Conservation (phyloP, 2,329 filamentous ascomycete genomes). For the Claviceps purpurea region DNA sequence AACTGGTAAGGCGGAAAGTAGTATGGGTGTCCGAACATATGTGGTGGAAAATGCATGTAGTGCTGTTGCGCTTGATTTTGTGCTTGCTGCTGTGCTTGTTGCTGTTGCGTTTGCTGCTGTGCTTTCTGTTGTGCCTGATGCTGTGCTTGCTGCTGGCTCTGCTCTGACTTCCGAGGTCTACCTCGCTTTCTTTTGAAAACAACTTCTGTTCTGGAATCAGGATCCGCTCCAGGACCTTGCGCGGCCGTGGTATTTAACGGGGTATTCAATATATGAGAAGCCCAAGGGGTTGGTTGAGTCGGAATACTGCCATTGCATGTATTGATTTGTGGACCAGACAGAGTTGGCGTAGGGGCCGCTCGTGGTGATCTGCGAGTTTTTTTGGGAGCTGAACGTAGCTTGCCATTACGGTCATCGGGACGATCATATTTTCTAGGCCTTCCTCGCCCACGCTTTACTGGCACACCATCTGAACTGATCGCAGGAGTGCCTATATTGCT, state of each 20-base stretch:
- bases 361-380: neutral
- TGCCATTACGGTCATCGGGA: neutral
- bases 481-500: neutral
- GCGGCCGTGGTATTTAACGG: neutral
- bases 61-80: neutral
- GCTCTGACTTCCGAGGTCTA: conserved; percentile 4
- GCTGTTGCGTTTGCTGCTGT: neutral
- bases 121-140: neutral
- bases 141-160: neutral
- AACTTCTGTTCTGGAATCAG: neutral
- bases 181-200: conserved; percentile 4
- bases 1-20: conserved; percentile 3
- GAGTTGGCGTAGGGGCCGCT: neutral
- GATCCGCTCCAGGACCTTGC: neutral
- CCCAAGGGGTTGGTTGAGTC: neutral
- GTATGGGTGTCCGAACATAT: conserved; percentile 3
- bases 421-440: conserved; percentile 2
- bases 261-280: neutral
- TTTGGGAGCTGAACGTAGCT: neutral
- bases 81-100: neutral
- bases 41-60: neutral
- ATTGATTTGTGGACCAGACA: neutral
- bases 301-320: neutral
- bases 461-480: neutral
- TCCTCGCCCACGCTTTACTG: conserved; percentile 1